phyloP scores from a whole-genome alignment of 2,329 filamentous ascomycete genomes.

The Arthroderma uncinatum region DNA sequence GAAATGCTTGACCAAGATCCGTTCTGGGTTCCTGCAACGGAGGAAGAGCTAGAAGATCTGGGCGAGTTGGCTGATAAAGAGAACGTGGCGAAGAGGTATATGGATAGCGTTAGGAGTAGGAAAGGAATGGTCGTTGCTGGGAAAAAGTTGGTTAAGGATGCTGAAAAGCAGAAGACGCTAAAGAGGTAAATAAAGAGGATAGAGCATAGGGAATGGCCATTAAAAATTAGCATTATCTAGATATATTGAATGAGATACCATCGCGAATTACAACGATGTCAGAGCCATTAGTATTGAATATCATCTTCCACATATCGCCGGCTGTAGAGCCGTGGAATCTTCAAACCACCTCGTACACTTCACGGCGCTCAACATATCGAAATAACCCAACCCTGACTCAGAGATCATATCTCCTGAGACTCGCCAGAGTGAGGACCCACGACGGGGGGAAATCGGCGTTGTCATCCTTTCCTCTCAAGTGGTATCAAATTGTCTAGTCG shows the following conservation, averaged over 20 bases:
- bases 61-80: slow-evolving; percentile 87
- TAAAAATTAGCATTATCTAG: background rate
- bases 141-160: slow-evolving; percentile 62
- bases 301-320: too few relatives aligned
- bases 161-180: slow-evolving; percentile 78
- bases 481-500: background rate
- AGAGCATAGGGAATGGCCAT: background rate
- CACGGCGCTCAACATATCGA: background rate
- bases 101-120: slow-evolving; percentile 73
- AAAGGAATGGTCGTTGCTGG: slow-evolving; percentile 83
- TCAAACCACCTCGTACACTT: background rate
- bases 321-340: background rate
- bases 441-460: background rate
- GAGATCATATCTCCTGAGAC: background rate
- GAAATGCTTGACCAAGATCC: slow-evolving; percentile 91
- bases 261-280: background rate
- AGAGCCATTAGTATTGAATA: background rate
- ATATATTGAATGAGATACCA: background rate
- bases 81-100: slow-evolving; percentile 92
- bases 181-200: slow-evolving; percentile 39
- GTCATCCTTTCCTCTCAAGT: background rate
- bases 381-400: background rate
- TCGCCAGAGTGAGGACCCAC: background rate
- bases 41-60: slow-evolving; percentile 91
- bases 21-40: slow-evolving; percentile 93